Base-by-base conservation (phyloP, 2,329 filamentous ascomycete genomes). In the Tolypocladium amazonense region DNA sequence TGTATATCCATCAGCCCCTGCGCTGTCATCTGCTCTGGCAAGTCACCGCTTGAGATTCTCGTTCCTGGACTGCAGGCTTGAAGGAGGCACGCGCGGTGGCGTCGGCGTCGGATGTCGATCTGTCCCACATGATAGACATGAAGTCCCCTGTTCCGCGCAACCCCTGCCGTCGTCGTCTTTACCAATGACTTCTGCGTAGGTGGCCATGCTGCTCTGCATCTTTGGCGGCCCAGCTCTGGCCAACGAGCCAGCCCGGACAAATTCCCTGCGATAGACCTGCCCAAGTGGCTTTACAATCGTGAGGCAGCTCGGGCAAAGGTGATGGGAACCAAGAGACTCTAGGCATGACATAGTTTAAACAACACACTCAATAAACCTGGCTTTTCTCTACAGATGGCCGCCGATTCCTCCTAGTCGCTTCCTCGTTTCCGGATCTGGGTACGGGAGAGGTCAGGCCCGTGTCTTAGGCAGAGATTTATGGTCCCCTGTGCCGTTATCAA, bases 311-410 rank as follows among this genome's bases (percentile, higher is more conserved):
- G 27, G 27, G 27, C 27, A n/a, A 14, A 18, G 8, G 4, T 1
- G 50, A 35, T 15, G 30, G 18, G 20, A 9, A 35, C 8, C 15
- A 33, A 33, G 50, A 33, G 20, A 6, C 47, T 33, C 27, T 27
- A 53, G 50, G 27, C 30, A 20, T 33, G 50, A 35, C 50, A 53
- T 35, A 27, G 18, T n/a, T n/a, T 20, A 33, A 20, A 50, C 14
- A 58, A 58, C 57, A 58, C 57, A 58, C 57, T 58, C 27, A 8
- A 45, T 62, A 38, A 60, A 57, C 25, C 57, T 58, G 43, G 57
- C 20, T 6, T 58, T 20, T 11, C 50, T 8, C 50, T 11, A n/a
- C 50, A 14, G 18, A 9, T 35, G 6, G 11, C 50, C 50, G 27
- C 50, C 30, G n/a, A 33, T 53, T n/a, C 9, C 8, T 4, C 50